Evolutionary conservation across 495 filamentous ascomycete species (phyloP), one percentile per base, ranked within the genome.

Genomic region (Talaromyces thailandensis): DNA sequence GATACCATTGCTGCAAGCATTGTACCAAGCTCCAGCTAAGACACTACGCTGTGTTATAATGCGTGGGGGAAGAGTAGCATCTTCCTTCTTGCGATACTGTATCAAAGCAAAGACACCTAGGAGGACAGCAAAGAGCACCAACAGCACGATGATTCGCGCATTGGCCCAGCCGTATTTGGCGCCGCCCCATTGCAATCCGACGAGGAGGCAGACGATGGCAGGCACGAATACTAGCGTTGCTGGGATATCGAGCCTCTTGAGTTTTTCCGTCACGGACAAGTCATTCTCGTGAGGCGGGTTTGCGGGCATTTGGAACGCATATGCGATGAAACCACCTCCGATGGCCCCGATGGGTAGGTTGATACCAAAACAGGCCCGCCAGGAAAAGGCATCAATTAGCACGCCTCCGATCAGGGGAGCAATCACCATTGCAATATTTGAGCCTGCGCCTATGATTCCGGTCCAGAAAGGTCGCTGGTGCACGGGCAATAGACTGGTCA

Each of bases 341-440:
- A 23, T n/a, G 6, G 18, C 82, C 14, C 84, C 84, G 40, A 87
- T 76, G 8, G 85, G 84, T 31, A 87, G 68, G 45, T 70, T 83
- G 59, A 84, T 76, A 45, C 83, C 83, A 66, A 85, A 85, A 62
- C 82, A 85, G 81, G 81, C 84, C 32, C 82, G 59, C 79, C 80
- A 84, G 6, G 77, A 67, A 6, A 70, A 48, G 31, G 48, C 7
- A 6, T 77, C 72, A 2, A 78, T 82, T 40, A 82, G 81, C 0
- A 71, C 77, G 16, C 80, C 80, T 1, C 79, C 80, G 6, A 80
- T 55, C 0, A 79, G 59, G 35, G 77, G 75, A 6, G 72, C 73
- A 6, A 65, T 43, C 12, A 79, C 75, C 1, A 75, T 68, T 1
- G 78, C 76, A 32, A 83, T 66, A 3, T 75, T 77, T 56, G 72